A percentile compares a stretch with the other conserved stretches of the same genome.
Evolutionary conservation across 2,329 filamentous ascomycete genomes (phyloP).

Genomic region (Berkeleyomyces basicola): DNA sequence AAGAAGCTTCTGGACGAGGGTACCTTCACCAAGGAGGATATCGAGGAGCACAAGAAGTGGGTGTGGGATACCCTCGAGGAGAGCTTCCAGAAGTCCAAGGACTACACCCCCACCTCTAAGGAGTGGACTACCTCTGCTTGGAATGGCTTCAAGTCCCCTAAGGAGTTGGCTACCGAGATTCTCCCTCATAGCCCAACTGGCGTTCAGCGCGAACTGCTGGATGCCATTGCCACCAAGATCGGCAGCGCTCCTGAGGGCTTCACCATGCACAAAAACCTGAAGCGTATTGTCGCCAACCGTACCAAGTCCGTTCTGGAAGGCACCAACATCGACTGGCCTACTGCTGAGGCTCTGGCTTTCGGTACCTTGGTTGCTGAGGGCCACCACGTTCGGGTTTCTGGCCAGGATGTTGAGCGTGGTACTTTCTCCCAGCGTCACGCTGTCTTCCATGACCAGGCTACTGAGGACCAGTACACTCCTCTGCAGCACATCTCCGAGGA

Average conservation of each 20-base stretch:
- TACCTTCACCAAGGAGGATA: conserved; percentile 91
- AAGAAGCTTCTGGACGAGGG: conserved; percentile 81
- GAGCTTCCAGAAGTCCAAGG: conserved; percentile 92
- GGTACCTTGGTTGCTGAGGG: conserved; percentile 82
- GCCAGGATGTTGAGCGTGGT: conserved; percentile 97
- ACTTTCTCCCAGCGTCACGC: conserved; percentile 97
- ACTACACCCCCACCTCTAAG: conserved; percentile 90
- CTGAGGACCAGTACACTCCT: conserved; percentile 80
- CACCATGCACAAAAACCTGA: conserved; percentile 82
- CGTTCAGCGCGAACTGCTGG: conserved; percentile 53
- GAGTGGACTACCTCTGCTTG: conserved; percentile 98
- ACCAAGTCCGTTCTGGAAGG: conserved; percentile 87
- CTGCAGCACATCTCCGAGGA: conserved; percentile 77
- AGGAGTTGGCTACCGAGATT: conserved; percentile 88
- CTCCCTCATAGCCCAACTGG: conserved; percentile 81
- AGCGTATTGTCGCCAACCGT: conserved; percentile 80
- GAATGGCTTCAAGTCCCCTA: conserved; percentile 99
- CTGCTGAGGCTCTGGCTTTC: conserved; percentile 88
- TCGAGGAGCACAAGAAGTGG: conserved; percentile 99
- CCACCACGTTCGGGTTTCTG: conserved; percentile 92
- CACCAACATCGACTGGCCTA: conserved; percentile 93
- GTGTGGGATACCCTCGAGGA: conserved; percentile 98
- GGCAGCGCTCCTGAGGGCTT: conserved; percentile 70
- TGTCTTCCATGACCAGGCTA: conserved; percentile 95
- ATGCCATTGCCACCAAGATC: conserved; percentile 70